Base-by-base conservation (phyloP, 352 stramenopile genomes). In the Globisporangium ultimum region DNA sequence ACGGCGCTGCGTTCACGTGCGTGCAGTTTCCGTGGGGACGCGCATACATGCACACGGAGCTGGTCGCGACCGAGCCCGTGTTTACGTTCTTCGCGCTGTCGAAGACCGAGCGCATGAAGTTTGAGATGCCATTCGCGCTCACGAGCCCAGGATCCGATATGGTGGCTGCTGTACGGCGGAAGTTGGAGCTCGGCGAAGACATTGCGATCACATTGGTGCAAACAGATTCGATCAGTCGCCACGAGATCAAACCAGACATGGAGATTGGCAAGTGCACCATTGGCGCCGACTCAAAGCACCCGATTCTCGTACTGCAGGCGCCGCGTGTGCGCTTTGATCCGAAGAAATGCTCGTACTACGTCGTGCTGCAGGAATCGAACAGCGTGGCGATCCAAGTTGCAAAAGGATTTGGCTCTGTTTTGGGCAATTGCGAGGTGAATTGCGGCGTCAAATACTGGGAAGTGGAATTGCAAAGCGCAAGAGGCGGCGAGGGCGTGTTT, bases 391-490 rank as follows among this genome's bases (percentile, higher is more conserved):
- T 85, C 24, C 84, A 92, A 48, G 67, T 87, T 18, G 72, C 71
- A 0, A 83, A 88, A 53, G 84, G 84, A 0, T 84, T 76, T 55
- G 80, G 77, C 7, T 86, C 79, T 0, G 73, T 92, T 8, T 49
- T 91, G 17, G 78, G 78, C 43, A 88, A 80, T 40, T 72, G 61
- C 11, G 70, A 86, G 22, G 64, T 91, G 13, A 54, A 66, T 12
- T 76, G 78, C 53, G 84, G 82, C 3, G 71, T 91, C 57, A 92
- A 91, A 68, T 94, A 94, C 67, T 94, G 84, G 84, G 82, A 94
- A 57, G 77, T 89, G 11, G 59, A 87, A 59, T 53, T 94, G 17
- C 51, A 82, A 18, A 80, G 64, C 22, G 62, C 77, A 8, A 62
- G 67, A 20, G 68, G 70, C 21, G 82, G 82, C 14, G 80, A 92